phyloP scores from a whole-genome alignment of 2,329 filamentous ascomycete genomes.

The Coniochaeta sp. region DNA sequence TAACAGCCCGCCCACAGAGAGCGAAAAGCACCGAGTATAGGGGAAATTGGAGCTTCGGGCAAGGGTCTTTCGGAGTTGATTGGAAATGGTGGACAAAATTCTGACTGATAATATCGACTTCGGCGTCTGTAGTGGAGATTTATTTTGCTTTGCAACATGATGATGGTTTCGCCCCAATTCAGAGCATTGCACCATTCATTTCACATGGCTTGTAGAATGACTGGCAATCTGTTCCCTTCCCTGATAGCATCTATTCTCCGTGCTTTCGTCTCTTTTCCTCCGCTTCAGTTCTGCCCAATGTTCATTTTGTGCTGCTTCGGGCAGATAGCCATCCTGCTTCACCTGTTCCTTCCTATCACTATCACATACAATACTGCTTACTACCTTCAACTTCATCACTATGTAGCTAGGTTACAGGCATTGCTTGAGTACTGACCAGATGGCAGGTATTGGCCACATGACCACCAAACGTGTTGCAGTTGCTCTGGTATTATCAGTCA shows the following conservation, averaged over 20 bases:
- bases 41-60: neutral
- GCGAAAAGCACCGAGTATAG: constrained; percentile 68
- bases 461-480: neutral
- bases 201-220: neutral
- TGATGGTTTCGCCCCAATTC: constrained; percentile 9
- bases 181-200: constrained; percentile 5
- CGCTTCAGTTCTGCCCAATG: neutral
- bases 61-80: neutral
- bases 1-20: constrained; percentile 43
- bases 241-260: neutral
- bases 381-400: neutral
- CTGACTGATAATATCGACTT: neutral
- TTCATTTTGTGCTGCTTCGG: neutral
- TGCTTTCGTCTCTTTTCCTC: neutral
- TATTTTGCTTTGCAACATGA: constrained; percentile 4
- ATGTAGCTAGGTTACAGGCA: neutral
- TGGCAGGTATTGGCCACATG: neutral
- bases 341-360: neutral
- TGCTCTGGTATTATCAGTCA: neutral
- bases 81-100: neutral
- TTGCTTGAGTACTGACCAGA: neutral
- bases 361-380: too few species aligned
- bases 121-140: neutral
- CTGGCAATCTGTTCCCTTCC: neutral
- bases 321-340: neutral